Conservation (phyloP, 2,329 filamentous ascomycete genomes). For the Stemphylium vesicarium region DNA sequence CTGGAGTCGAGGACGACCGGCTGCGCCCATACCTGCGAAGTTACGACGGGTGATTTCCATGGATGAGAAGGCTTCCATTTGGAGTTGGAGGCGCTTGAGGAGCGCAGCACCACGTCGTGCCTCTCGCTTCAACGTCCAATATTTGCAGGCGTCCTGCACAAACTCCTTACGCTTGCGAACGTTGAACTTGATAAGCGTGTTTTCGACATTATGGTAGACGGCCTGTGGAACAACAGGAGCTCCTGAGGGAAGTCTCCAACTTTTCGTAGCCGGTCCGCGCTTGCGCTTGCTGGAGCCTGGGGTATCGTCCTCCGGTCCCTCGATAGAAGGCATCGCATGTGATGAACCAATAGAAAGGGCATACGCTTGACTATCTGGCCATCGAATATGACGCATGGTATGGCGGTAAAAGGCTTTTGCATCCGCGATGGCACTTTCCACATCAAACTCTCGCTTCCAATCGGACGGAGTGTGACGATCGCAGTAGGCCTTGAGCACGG, state of each 20-base stretch:
- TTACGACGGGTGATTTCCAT: conserved; percentile 97
- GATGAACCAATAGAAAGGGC: conserved; percentile 81
- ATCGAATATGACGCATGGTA: conserved; percentile 86
- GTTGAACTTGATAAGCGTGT: conserved; percentile 81
- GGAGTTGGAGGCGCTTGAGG: conserved; percentile 89
- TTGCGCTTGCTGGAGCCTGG: conserved; percentile 66
- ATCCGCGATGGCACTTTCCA: conserved; percentile 77
- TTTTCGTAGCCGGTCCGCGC: conserved; percentile 62
- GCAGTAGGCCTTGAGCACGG: conserved; percentile 91
- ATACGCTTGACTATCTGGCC: conserved; percentile 88
- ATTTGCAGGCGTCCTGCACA: conserved; percentile 89
- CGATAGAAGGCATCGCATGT: conserved; percentile 62
- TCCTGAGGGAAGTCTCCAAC: conserved; percentile 92
- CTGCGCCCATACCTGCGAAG: conserved; percentile 92
- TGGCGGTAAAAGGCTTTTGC: conserved; percentile 89
- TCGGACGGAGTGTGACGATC: conserved; percentile 92
- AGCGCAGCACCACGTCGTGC: conserved; percentile 88
- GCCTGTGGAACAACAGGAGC: conserved; percentile 92
- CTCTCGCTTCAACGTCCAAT: conserved; percentile 97
- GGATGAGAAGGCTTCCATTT: conserved; percentile 95
- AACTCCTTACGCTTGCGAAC: conserved; percentile 89
- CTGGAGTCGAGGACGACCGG: conserved; percentile 76
- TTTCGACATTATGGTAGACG: conserved; percentile 85
- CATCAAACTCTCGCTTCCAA: conserved; percentile 84
- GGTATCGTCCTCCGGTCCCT: conserved; percentile 56